These are phyloP conservation scores for Verticillium tricorpus DNA, from an alignment of 2,329 filamentous ascomycete genomes.

Conservation along the genomic window DNA sequence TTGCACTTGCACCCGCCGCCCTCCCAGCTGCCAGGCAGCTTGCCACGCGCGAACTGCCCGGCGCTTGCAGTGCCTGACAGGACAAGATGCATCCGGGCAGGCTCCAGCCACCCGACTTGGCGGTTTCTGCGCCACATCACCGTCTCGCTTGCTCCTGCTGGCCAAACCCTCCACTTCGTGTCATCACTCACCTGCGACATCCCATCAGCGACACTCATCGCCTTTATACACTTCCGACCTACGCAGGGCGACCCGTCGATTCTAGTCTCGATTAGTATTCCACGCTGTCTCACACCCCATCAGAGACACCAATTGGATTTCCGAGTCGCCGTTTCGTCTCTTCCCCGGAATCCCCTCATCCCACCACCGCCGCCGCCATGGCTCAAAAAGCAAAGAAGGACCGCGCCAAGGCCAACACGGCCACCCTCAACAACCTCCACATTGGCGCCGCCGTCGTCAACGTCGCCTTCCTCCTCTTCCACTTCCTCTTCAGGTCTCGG, in stretches of 20 bases:
- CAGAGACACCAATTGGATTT: no score
- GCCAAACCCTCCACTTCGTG: neutral
- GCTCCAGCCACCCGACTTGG: neutral
- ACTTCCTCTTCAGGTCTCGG: slow-evolving; percentile 61
- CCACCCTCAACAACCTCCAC: slow-evolving; percentile 77
- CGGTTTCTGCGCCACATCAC: neutral
- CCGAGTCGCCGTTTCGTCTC: neutral
- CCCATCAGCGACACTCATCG: neutral
- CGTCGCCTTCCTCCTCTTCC: slow-evolving; percentile 66
- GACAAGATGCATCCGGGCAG: neutral
- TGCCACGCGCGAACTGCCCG: neutral
- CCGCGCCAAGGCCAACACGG: slow-evolving; percentile 71
- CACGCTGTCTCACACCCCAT: neutral
- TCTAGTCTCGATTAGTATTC: neutral
- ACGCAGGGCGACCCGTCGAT: neutral
- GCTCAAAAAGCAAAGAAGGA: slow-evolving; percentile 62
- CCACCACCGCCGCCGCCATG: slow-evolving; percentile 31
- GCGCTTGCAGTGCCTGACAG: neutral
- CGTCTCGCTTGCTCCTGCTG: neutral
- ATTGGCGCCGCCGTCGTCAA: slow-evolving; percentile 70
- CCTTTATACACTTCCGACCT: neutral
- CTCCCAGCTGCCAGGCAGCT: neutral
- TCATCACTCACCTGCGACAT: slow-evolving; percentile 3
- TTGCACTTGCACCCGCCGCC: neutral
- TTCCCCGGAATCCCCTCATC: neutral